Conservation (phyloP, 441 rosid genomes). For the Erodium chrysanthum region DNA sequence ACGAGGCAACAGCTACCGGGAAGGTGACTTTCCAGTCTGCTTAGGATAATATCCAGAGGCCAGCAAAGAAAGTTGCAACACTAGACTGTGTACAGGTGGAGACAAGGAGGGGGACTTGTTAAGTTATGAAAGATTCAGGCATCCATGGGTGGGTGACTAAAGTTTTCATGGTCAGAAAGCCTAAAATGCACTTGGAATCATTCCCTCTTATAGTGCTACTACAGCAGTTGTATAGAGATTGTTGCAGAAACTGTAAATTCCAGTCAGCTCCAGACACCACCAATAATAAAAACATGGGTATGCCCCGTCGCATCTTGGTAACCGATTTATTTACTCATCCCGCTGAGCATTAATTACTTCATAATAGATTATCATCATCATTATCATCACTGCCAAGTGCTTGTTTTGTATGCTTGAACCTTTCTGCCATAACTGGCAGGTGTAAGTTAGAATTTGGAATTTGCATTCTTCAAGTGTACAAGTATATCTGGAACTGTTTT, state of each 20-base stretch:
- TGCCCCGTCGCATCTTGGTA: background rate
- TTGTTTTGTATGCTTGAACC: too few relatives aligned
- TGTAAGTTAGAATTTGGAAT: too few relatives aligned
- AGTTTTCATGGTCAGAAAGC: background rate
- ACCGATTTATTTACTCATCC: background rate
- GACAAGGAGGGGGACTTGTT: slow-evolving; percentile 15
- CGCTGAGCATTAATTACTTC: too few relatives aligned
- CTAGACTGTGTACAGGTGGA: slow-evolving; percentile 29
- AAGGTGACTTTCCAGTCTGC: slow-evolving; percentile 75
- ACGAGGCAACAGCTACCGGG: slow-evolving; percentile 52
- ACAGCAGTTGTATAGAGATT: slow-evolving; percentile 25
- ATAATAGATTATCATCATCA: too few relatives aligned
- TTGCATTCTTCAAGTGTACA: too few relatives aligned
- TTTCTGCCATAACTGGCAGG: too few relatives aligned
- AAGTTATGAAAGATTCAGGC: slow-evolving; percentile 11
- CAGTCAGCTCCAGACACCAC: too few relatives aligned
- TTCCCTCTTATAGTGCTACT: background rate
- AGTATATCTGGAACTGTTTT: too few relatives aligned
- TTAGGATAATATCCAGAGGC: slow-evolving; percentile 17
- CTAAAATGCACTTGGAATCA: slow-evolving; percentile 4
- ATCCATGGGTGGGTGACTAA: slow-evolving; percentile 8
- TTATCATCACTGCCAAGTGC: too few relatives aligned
- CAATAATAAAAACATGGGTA: background rate
- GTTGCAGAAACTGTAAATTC: slow-evolving; percentile 26
- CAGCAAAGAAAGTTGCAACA: slow-evolving; percentile 9